Evolutionary conservation across 208 protist species (phyloP), one percentile per base, ranked within the genome.

Genomic region (Wallacemonas rigidus): DNA sequence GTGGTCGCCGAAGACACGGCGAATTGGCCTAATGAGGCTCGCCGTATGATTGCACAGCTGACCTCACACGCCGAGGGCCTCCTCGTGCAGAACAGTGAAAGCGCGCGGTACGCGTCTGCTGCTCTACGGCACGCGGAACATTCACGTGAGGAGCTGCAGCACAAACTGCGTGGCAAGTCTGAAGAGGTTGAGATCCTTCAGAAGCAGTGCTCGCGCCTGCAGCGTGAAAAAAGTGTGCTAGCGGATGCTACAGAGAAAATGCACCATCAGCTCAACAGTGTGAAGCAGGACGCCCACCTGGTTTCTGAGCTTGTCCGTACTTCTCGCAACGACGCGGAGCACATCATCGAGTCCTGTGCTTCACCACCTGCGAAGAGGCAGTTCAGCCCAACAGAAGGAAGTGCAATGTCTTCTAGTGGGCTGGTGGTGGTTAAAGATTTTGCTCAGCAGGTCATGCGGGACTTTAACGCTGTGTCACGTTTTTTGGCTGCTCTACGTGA

Each of bases 211-310:
- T 48, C 67, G n/a, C 65, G 62, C 36, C 69, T 90, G 50, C 79
- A 73, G 36, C 64, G 62, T 17, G 84, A 91, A n/a, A 78, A 85
- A 48, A 71, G 50, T 11, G 50, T 63, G 9, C 65, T 84, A 69
- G 71, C 74, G 38, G 45, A 58, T 54, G 67, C 51, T 39, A 79
- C 86, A 15, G 73, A 71, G 2, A 67, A 80, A 60, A 81, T 75
- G 79, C 72, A 70, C 12, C 68, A 81, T 64, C 80, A 91, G 72
- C 76, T 95, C 71, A 67, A 72, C 7, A 81, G 83, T 51, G 81
- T 93, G 54, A 82, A 87, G 55, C 81, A 88, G 26, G 88, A 92
- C 53, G 87, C 91, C n/a, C 77, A 77, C 60, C 63, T 95, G 35
- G 72, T 95, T 35, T 85, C 88, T 12, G 88, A 92, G 58, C 69